Conservation (phyloP, 176 grass and related monocot species). For the Carex scoparia region DNA sequence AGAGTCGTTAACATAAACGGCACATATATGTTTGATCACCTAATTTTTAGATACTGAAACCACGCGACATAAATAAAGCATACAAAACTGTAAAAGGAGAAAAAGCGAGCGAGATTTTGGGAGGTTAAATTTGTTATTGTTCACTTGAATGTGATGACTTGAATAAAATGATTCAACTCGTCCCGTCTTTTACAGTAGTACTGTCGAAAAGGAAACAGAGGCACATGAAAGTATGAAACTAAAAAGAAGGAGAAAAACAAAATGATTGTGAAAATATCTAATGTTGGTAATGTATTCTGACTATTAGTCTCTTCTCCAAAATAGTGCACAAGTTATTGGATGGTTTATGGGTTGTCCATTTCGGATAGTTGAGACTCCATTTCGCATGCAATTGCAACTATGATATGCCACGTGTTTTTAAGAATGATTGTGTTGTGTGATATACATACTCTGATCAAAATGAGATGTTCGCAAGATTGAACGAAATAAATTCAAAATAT, state of each 20-base stretch:
- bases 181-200: slow-evolving; percentile 1
- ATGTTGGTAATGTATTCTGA: not conserved
- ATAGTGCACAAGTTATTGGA: not conserved
- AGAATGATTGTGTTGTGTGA: not conserved
- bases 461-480: too few relatives aligned
- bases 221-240: not conserved
- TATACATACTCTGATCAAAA: too few relatives aligned
- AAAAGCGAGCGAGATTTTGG: slow-evolving; percentile 9
- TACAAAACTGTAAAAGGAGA: not conserved
- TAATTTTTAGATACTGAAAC: too few relatives aligned
- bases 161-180: not conserved
- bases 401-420: not conserved
- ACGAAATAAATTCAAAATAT: too few relatives aligned
- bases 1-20: too few relatives aligned
- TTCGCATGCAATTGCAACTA: not conserved
- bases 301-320: not conserved
- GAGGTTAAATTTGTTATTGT: not conserved
- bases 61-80: not conserved
- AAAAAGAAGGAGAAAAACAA: not conserved
- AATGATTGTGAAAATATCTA: not conserved
- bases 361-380: not conserved
- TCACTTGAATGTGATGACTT: not conserved
- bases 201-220: not conserved
- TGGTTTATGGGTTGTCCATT: not conserved
- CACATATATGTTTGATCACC: too few relatives aligned